phyloP scores from a whole-genome alignment of 2,329 filamentous ascomycete genomes.

The Paecilomyces fulvus region DNA sequence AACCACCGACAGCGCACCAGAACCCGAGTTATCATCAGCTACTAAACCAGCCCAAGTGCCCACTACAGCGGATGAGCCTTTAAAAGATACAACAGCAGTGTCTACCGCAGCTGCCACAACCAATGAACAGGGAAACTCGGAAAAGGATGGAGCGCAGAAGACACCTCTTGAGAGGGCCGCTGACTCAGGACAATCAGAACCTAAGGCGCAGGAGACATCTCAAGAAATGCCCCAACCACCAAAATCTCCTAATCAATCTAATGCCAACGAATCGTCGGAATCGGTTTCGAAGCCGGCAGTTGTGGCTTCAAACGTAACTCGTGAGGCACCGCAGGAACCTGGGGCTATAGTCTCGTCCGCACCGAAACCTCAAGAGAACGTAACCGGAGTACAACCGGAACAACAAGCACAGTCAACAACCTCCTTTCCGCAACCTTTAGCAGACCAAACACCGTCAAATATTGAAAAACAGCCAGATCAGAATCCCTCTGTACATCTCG shows the following conservation, averaged over 20 bases:
- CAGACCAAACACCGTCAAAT: not conserved
- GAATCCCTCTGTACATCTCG: slow-evolving; percentile 6
- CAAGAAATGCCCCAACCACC: not conserved
- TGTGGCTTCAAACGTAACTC: not conserved
- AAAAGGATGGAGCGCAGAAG: not conserved
- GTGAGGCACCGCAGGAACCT: not conserved
- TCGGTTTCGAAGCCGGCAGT: not conserved
- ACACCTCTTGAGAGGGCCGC: not conserved
- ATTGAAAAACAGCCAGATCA: slow-evolving; percentile 1
- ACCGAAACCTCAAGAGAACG: not conserved
- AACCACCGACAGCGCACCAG: not conserved
- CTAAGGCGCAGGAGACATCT: not conserved
- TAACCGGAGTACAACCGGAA: not conserved
- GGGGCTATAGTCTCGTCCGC: not conserved
- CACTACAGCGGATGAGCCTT: not conserved
- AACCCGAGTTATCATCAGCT: not conserved
- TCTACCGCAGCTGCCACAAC: not conserved
- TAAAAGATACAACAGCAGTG: not conserved
- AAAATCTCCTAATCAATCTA: not conserved
- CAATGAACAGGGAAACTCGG: not conserved
- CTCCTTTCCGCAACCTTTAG: not conserved
- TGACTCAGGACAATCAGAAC: not conserved
- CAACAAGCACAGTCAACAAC: not conserved
- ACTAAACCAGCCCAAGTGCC: not conserved
- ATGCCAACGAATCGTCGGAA: not conserved